Percentiles rank a stretch among this genome's conserved stretches.
phyloP scores from a whole-genome alignment of 306 rosid species.

The Luffa acutangula region DNA sequence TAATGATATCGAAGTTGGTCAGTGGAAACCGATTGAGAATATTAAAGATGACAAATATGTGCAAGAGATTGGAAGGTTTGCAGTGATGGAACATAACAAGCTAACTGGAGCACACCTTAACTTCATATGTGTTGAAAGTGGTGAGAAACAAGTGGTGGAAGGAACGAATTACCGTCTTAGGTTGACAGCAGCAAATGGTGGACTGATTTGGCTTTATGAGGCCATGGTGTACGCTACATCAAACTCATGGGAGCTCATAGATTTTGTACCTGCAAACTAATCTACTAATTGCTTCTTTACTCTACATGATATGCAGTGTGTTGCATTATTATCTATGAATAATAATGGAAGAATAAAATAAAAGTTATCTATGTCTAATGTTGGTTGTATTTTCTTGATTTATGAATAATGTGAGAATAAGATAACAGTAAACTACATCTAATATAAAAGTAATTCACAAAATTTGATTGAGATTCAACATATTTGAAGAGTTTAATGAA shows the following conservation, averaged over 20 bases:
- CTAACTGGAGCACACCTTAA: background rate
- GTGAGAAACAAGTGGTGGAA: background rate
- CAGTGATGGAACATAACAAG: background rate
- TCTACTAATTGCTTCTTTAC: background rate
- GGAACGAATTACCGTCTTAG: background rate
- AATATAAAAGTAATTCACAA: no score
- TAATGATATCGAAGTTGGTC: background rate
- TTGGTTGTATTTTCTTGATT: no score
- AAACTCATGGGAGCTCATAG: background rate
- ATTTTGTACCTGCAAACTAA: background rate
- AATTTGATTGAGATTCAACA: no score
- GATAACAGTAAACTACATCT: no score
- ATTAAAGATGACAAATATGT: background rate
- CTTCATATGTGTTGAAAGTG: background rate
- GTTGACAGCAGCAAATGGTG: background rate
- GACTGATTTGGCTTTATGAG: background rate
- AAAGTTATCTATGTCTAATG: no score
- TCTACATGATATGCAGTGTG: no score
- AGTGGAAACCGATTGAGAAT: background rate
- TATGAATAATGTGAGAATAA: no score
- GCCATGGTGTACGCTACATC: background rate
- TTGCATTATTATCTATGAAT: no score
- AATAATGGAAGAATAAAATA: no score
- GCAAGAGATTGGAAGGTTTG: background rate
- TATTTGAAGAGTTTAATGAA: no score